Evolutionary conservation across 2,329 filamentous ascomycete species (phyloP), one percentile per base, ranked within the genome.

Genomic region (Ophiostoma ips): DNA sequence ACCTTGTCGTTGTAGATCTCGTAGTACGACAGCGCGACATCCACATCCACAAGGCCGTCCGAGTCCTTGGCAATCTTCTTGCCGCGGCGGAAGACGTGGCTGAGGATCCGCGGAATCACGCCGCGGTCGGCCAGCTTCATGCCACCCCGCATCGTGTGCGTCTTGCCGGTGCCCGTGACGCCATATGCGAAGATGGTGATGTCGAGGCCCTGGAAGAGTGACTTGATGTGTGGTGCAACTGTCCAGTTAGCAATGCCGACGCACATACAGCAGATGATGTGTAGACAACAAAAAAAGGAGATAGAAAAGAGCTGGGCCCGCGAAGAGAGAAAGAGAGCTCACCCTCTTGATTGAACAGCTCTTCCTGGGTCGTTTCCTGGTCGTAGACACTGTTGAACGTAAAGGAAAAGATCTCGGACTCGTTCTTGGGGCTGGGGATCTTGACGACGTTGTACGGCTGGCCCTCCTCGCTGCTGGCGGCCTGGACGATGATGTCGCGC

Each of bases 1-100:
- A 95, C 88, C 63, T 90, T 90, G 69, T 95, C 89, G 64, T 94
- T 95, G 68, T 95, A 95, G 57, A 95, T 95, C 64, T 95, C 89
- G 68, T 94, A 95, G 68, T 95, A 95, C 28, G 86, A 89, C 60
- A 95, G 74, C 12, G 79, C 73, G 15, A 95, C 86, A 9, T 78
- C 70, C 19, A 94, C 85, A 2, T 70, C 73, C 0, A 82, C 89
- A 48, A 79, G 70, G 11, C 81, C 85, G 5, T 73, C 71, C 2
- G 81, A 76, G 60, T 94, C 88, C 65, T 90, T 92, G 56, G 79
- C 76, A 16, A 92, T 81, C 70, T 94, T 94, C 66, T 87, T 85
- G 55, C 83, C 83, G 53, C 87, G 75, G 45, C 90, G 78, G 63
- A 90, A 96, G 52, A 96, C 84, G 58, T 78, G 79, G 65, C 87